Conservation (phyloP, 2,329 filamentous ascomycete genomes). For the Leptographium galeiforme region DNA sequence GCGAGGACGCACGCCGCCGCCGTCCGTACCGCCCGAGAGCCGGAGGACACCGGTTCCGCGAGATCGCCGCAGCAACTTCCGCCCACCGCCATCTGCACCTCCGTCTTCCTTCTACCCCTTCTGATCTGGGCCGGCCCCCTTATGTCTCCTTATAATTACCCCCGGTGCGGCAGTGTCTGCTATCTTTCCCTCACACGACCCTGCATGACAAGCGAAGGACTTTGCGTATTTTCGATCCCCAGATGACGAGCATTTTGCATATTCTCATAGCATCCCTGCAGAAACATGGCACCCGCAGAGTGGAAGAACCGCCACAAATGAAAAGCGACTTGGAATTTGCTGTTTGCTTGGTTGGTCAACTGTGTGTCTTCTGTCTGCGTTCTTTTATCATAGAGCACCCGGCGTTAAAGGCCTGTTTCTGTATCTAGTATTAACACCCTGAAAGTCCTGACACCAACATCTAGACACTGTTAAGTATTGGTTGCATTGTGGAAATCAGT, state of each 20-base stretch:
- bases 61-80: slow-evolving; percentile 5
- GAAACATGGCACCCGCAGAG: neutral
- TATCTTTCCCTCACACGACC: neutral
- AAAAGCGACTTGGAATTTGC: neutral
- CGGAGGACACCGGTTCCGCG: slow-evolving; percentile 7
- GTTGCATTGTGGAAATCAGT: no score
- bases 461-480: no score
- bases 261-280: neutral
- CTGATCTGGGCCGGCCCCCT: neutral
- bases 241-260: neutral
- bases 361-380: neutral
- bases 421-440: no score
- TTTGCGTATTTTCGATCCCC: neutral
- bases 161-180: neutral
- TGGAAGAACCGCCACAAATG: neutral
- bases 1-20: slow-evolving; percentile 9
- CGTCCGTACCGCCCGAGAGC: neutral
- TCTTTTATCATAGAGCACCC: neutral
- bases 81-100: slow-evolving; percentile 5
- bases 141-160: neutral
- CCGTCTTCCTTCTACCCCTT: slow-evolving; percentile 7
- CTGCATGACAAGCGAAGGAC: neutral
- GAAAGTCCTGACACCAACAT: no score
- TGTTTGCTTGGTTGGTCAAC: no score
- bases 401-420: neutral